These are phyloP conservation scores for Terfezia claveryi DNA, from an alignment of 495 filamentous ascomycete genomes.

Conservation along the genomic window DNA sequence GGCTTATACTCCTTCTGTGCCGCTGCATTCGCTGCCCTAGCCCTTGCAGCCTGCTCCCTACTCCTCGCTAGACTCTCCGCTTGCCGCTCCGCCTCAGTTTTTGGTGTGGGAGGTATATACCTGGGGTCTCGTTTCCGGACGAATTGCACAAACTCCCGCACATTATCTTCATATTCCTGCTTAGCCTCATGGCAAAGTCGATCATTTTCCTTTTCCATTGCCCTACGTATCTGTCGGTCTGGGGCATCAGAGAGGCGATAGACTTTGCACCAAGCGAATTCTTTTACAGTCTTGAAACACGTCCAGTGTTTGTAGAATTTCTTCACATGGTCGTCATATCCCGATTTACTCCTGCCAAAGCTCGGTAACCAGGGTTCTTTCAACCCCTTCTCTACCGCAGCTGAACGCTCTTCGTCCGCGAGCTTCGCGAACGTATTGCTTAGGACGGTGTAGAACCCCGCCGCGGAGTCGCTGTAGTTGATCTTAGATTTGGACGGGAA, in stretches of 20 bases:
- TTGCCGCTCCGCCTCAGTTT: conserved; percentile 62
- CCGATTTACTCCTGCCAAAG: conserved; percentile 42
- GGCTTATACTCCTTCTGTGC: conserved; percentile 42
- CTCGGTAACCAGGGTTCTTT: conserved; percentile 35
- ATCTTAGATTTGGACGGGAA: conserved; percentile 37
- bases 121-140: conserved; percentile 84
- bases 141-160: conserved; percentile 69
- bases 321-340: conserved; percentile 46
- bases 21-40: conserved; percentile 57
- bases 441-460: conserved; percentile 65
- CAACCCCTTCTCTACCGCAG: conserved; percentile 42
- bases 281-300: conserved; percentile 61
- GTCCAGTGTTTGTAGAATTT: conserved; percentile 68
- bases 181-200: conserved; percentile 60
- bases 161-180: conserved; percentile 78
- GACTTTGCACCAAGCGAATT: conserved; percentile 70
- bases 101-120: conserved; percentile 36
- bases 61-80: conserved; percentile 55
- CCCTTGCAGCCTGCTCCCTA: conserved; percentile 62
- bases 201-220: conserved; percentile 93
- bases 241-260: conserved; percentile 67
- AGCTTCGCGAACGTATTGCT: conserved; percentile 54
- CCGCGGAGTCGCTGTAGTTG: conserved; percentile 48
- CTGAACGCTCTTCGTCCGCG: conserved; percentile 56
- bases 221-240: conserved; percentile 56